These are phyloP conservation scores for Neonectria faginata DNA, from an alignment of 2,329 filamentous ascomycete genomes.

Conservation along the genomic window DNA sequence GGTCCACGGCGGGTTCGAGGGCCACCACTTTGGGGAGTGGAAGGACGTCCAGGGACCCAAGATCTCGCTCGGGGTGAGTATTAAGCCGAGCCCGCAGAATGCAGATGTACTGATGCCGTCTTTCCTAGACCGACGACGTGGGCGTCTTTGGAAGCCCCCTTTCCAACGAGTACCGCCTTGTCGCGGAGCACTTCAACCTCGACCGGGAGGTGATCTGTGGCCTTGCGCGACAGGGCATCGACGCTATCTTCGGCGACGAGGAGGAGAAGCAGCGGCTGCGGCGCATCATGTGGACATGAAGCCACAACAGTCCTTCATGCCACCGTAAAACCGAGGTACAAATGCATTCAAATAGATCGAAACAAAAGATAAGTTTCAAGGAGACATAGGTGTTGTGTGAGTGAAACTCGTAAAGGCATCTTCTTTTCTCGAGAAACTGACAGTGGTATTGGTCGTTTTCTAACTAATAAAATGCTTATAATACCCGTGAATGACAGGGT, in stretches of 20 bases:
- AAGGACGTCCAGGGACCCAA: slow-evolving; percentile 66
- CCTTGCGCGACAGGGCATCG: slow-evolving; percentile 71
- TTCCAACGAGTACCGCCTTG: slow-evolving; percentile 81
- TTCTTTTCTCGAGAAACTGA: not conserved
- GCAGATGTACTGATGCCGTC: slow-evolving; percentile 18
- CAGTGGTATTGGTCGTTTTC: slow-evolving; percentile 28
- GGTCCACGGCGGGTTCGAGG: slow-evolving; percentile 72
- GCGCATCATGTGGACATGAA: slow-evolving; percentile 59
- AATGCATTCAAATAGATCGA: not conserved
- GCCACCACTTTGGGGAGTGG: slow-evolving; percentile 86
- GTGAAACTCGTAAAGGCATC: not conserved
- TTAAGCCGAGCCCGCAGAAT: not conserved
- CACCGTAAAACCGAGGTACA: not conserved
- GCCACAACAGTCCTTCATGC: not conserved
- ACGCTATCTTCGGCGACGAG: slow-evolving; percentile 74
- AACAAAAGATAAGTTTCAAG: not conserved
- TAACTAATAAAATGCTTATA: slow-evolving; percentile 21
- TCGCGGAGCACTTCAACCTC: slow-evolving; percentile 76
- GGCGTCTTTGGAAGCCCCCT: slow-evolving; percentile 82
- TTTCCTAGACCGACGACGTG: slow-evolving; percentile 79
- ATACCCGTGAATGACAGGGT: slow-evolving; percentile 13
- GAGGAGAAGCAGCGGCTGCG: slow-evolving; percentile 70
- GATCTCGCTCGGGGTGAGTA: slow-evolving; percentile 76
- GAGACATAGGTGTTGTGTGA: too few relatives aligned
- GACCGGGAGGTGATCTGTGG: slow-evolving; percentile 57